Evolutionary conservation across 1,139 yeast genomes (phyloP).

Genomic region (Yamadazyma diddensiae): DNA sequence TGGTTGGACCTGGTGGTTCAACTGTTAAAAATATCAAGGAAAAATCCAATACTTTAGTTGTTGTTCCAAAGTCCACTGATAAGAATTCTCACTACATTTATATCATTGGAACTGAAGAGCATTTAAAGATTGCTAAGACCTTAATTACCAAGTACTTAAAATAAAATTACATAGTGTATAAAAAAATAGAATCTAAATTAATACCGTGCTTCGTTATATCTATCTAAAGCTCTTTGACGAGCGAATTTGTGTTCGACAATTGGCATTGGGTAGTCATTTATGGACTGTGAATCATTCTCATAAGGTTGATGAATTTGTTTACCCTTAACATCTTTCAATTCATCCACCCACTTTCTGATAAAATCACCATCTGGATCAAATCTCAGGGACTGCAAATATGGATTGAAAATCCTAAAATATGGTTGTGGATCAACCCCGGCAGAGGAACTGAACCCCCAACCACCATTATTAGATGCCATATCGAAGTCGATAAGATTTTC

Average conservation of each 20-base stretch:
- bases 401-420: slow-evolving; percentile 54
- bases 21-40: slow-evolving; percentile 63
- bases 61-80: slow-evolving; percentile 61
- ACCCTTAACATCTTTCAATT: slow-evolving; percentile 31
- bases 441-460: slow-evolving; percentile 56
- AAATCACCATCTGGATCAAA: slow-evolving; percentile 47
- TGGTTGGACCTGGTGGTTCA: slow-evolving; percentile 78
- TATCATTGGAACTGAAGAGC: slow-evolving; percentile 32
- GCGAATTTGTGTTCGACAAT: slow-evolving; percentile 36
- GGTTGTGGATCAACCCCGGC: slow-evolving; percentile 57
- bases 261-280: slow-evolving; percentile 40
- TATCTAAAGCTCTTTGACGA: slow-evolving; percentile 36
- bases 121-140: slow-evolving; percentile 26
- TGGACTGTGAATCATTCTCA: slow-evolving; percentile 18
- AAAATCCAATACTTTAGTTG: slow-evolving; percentile 55
- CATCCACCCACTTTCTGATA: slow-evolving; percentile 51
- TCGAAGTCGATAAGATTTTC: slow-evolving; percentile 50
- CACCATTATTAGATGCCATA: slow-evolving; percentile 53
- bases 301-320: slow-evolving; percentile 38
- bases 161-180: neutral
- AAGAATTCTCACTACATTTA: slow-evolving; percentile 29
- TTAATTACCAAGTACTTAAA: slow-evolving; percentile 16
- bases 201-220: slow-evolving; percentile 33
- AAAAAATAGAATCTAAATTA: slow-evolving; percentile 1
- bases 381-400: slow-evolving; percentile 47